phyloP scores from a whole-genome alignment of 805 yeast genomes.

The Spathaspora gorwiae region DNA sequence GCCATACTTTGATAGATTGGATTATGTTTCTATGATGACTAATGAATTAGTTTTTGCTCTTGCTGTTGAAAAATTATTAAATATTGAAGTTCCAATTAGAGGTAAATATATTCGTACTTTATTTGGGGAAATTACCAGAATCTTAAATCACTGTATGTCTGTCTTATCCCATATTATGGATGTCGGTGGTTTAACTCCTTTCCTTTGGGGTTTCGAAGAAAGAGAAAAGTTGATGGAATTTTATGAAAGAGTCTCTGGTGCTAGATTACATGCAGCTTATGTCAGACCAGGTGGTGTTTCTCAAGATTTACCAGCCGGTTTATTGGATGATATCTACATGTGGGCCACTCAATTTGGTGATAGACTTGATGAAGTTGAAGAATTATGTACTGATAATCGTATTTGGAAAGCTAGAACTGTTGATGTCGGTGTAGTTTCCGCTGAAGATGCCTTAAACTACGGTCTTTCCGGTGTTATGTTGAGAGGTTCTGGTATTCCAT shows the following conservation, averaged over 20 bases:
- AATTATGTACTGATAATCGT: slow-evolving; percentile 82
- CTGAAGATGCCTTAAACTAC: slow-evolving; percentile 83
- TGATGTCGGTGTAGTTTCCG: slow-evolving; percentile 75
- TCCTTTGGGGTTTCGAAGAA: slow-evolving; percentile 92
- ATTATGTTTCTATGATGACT: slow-evolving; percentile 85
- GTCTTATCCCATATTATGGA: slow-evolving; percentile 88
- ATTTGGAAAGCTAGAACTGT: slow-evolving; percentile 87
- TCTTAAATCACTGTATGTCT: slow-evolving; percentile 82
- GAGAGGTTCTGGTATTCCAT: slow-evolving; percentile 87
- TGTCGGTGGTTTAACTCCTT: slow-evolving; percentile 90
- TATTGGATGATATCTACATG: slow-evolving; percentile 87
- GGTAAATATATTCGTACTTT: slow-evolving; percentile 80
- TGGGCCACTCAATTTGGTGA: slow-evolving; percentile 97
- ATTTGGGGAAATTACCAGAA: slow-evolving; percentile 83
- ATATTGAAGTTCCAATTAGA: slow-evolving; percentile 80
- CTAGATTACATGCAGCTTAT: slow-evolving; percentile 83
- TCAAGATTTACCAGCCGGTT: slow-evolving; percentile 81
- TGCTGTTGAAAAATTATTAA: slow-evolving; percentile 80
- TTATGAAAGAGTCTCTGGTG: slow-evolving; percentile 87
- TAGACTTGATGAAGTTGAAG: slow-evolving; percentile 87
- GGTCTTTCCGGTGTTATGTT: slow-evolving; percentile 83
- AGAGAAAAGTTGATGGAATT: slow-evolving; percentile 91
- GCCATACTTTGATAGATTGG: slow-evolving; percentile 85
- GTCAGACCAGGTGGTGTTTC: slow-evolving; percentile 91
- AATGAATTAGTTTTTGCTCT: slow-evolving; percentile 80